Evolutionary conservation across 495 filamentous ascomycete genomes (phyloP).

Genomic region (Xylaria longipes): DNA sequence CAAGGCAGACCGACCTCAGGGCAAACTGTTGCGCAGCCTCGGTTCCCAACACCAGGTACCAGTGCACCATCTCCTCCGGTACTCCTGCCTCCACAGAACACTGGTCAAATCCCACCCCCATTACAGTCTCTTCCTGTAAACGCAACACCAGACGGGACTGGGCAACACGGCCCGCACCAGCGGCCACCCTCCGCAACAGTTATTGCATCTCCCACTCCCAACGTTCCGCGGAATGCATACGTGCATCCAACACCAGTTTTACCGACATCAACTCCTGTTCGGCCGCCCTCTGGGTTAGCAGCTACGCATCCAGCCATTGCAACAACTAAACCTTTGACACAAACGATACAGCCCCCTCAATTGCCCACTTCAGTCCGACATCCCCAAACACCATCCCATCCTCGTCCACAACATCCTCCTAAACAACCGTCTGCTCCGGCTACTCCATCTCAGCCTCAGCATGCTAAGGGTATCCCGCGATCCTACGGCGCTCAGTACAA

Average conservation of each 20-base stretch:
- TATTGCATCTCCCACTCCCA: constrained; percentile 32
- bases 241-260: constrained; percentile 31
- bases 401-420: constrained; percentile 23
- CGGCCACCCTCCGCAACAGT: constrained; percentile 33
- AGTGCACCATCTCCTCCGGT: constrained; percentile 38
- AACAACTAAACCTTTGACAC: constrained; percentile 32
- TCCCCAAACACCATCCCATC: constrained; percentile 24
- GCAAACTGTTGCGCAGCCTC: constrained; percentile 32
- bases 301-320: constrained; percentile 29
- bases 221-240: constrained; percentile 27
- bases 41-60: constrained; percentile 26
- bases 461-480: constrained; percentile 38
- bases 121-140: constrained; percentile 43
- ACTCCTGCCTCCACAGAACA: constrained; percentile 46
- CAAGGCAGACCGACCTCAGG: constrained; percentile 33
- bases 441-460: constrained; percentile 41
- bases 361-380: constrained; percentile 29
- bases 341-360: constrained; percentile 33
- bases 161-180: constrained; percentile 35
- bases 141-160: constrained; percentile 38
- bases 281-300: constrained; percentile 37
- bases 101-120: constrained; percentile 45
- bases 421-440: constrained; percentile 35
- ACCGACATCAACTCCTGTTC: constrained; percentile 36
- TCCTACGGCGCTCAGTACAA: constrained; percentile 49